These are phyloP conservation scores for Colletotrichum plurivorum DNA, from an alignment of 2,329 filamentous ascomycete genomes.

Conservation along the genomic window DNA sequence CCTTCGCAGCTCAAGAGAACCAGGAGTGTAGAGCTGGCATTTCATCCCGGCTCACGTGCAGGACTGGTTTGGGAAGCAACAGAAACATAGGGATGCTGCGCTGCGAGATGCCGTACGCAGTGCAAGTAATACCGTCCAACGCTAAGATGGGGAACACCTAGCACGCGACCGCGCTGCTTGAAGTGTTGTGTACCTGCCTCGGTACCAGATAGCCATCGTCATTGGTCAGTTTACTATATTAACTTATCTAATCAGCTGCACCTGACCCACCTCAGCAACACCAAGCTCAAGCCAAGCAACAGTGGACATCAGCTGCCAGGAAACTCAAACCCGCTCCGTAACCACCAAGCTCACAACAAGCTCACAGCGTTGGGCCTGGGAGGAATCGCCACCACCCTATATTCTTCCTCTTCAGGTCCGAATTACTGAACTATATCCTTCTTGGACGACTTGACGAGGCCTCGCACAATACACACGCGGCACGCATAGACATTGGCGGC, in stretches of 20 bases:
- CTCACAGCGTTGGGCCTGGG: neutral
- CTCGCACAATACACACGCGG: too few relatives aligned
- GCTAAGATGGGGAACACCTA: too few relatives aligned
- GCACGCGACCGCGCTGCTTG: too few relatives aligned
- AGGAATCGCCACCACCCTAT: slow-evolving; percentile 2
- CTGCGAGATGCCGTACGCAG: too few relatives aligned
- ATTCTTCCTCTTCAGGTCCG: neutral
- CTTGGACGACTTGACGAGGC: too few relatives aligned
- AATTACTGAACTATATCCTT: too few relatives aligned
- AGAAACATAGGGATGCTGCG: too few relatives aligned
- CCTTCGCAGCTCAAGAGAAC: neutral
- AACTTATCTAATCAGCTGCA: slow-evolving; percentile 36
- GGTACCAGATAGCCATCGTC: neutral
- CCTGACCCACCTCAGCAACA: slow-evolving; percentile 13
- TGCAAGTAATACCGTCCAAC: too few relatives aligned
- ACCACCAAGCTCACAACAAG: neutral
- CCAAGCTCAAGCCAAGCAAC: slow-evolving; percentile 22
- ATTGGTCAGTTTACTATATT: neutral
- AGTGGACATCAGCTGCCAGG: slow-evolving; percentile 26
- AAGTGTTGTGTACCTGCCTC: too few relatives aligned
- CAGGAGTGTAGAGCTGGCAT: too few relatives aligned
- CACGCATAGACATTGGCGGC: too few relatives aligned
- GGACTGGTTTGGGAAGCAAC: too few relatives aligned
- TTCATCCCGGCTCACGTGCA: neutral
- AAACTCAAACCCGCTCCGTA: slow-evolving; percentile 24